Base-by-base conservation (phyloP, 2,329 filamentous ascomycete genomes). In the Cladosporium sp. region DNA sequence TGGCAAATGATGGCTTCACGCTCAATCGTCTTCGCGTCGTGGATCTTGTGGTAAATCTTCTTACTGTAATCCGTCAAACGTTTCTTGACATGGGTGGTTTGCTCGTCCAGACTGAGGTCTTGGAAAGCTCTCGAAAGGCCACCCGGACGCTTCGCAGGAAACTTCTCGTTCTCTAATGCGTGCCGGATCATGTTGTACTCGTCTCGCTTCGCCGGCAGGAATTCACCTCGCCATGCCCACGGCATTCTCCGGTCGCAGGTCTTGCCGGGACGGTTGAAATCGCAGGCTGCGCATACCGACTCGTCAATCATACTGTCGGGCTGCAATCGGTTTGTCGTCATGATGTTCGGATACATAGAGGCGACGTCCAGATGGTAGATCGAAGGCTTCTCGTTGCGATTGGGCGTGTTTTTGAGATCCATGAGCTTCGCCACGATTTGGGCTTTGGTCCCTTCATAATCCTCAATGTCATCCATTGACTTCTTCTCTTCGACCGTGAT, bases 321-420 rank as follows among this genome's bases (percentile, higher is more conserved):
- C 62, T 98, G 93, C 43, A 98, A 72, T 68, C 93, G 87, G 70
- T 98, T 98, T 1, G 93, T 98, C 2, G 95, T 98, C 95, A 98
- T 98, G 69, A 98, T 98, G 70, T 98, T 98, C 9, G 93, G 93
- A 68, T 98, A 98, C 93, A 98, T 98, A 55, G 93, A 96, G 14
- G 93, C 93, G 54, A 98, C 95, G 66, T 98, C 93, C 73, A 98
- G 77, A 77, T 98, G 93, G 72, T 98, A 98, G 59, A 98, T 98
- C 32, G 95, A 80, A 4, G 93, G 93, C 41, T 84, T 77, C 68
- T 98, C 93, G 61, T 77, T 83, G 57, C 93, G 81, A 63, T 95
- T 90, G 0, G 93, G 92, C 0, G 85, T 93, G 48, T 84, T 78
- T 68, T 87, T 95, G 49, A 98, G 76, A 57, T 83, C 78, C 49